phyloP scores from a whole-genome alignment of 2,329 filamentous ascomycete genomes.

The Colletotrichum sublineola region DNA sequence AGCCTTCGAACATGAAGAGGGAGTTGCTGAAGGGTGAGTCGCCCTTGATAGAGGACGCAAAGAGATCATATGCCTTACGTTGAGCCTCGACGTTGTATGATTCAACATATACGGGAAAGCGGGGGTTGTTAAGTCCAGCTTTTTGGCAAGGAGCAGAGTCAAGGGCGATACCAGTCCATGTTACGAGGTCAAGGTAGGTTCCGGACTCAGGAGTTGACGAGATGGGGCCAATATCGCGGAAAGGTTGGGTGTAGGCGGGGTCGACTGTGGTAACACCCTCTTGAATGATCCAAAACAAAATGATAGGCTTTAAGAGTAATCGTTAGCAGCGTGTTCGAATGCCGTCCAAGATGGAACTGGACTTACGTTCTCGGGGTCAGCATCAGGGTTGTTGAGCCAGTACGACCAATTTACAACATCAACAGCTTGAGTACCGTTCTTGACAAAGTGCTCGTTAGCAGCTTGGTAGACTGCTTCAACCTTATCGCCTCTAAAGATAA shows the following conservation, averaged over 20 bases:
- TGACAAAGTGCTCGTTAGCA: conserved; percentile 60
- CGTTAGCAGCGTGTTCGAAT: neutral
- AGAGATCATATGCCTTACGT: conserved; percentile 50
- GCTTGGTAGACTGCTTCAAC: conserved; percentile 62
- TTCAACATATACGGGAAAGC: conserved; percentile 60
- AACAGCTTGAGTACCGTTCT: conserved; percentile 57
- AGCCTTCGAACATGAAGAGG: conserved; percentile 70
- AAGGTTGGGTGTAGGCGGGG: conserved; percentile 56
- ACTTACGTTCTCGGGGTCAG: conserved; percentile 58
- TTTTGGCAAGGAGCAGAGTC: conserved; percentile 58
- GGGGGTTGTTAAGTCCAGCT: conserved; percentile 54
- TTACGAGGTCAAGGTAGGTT: conserved; percentile 59
- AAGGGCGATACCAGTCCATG: conserved; percentile 57
- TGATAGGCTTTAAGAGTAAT: conserved; percentile 51
- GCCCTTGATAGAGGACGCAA: conserved; percentile 46
- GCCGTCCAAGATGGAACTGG: neutral
- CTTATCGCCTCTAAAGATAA: conserved; percentile 62
- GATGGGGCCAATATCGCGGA: conserved; percentile 57
- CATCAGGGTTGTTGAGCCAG: conserved; percentile 56
- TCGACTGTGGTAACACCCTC: conserved; percentile 59
- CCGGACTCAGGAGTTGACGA: conserved; percentile 51
- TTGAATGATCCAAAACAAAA: conserved; percentile 58
- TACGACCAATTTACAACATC: conserved; percentile 65
- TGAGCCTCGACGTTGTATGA: conserved; percentile 52
- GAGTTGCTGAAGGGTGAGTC: conserved; percentile 48